Evolutionary conservation across 345 rosid genomes (phyloP), one percentile per base, ranked within the genome.

Genomic region (Pistacia atlantica): DNA sequence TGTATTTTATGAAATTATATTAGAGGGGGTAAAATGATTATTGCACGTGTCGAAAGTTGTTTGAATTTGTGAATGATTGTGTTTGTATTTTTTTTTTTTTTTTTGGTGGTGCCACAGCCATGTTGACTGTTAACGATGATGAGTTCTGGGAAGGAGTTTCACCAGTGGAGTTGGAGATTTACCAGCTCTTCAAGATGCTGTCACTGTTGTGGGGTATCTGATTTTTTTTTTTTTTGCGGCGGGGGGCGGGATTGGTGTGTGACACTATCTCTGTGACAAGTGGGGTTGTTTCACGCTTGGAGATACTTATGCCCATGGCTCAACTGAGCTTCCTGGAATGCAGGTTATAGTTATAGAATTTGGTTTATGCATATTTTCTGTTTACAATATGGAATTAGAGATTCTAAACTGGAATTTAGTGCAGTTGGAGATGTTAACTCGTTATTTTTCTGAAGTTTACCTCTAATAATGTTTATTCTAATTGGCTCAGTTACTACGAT

Each of bases 131-230:
- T 55, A 86, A 68, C n/a, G 89, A 86, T 84, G 97, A 91, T 82
- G 98, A 95, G 83, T 95, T 95, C 72, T 95, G 97, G 97, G 95
- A 89, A 87, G 98, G 95, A 73, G 86, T 90, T 18, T 78, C 89
- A 4, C 97, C 98, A 35, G 86, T 95, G 46, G 95, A 93, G 84
- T 95, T 95, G 97, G 98, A 17, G 90, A 90, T 68, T 86, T 95
- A 78, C 98, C 98, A 68, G 95, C 97, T 3, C 91, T 95, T 75
- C 98, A 95, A 82, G 97, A 95, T 80, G 98, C 95, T 79, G 98
- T 95, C 6, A 95, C 97, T 69, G 98, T 95, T 76, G 98, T 95
- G 35, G 98, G 98, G 63, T 95, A 95, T 65, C 97, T 97, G 0
- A 91, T 95, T 69, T 57, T 33, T 75, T 9, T 14, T 25, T 64